A percentile compares a stretch with the other conserved stretches of the same genome.
Evolutionary conservation across 257 asterid genomes (phyloP).

Genomic region (Nicotiana benthamiana): DNA sequence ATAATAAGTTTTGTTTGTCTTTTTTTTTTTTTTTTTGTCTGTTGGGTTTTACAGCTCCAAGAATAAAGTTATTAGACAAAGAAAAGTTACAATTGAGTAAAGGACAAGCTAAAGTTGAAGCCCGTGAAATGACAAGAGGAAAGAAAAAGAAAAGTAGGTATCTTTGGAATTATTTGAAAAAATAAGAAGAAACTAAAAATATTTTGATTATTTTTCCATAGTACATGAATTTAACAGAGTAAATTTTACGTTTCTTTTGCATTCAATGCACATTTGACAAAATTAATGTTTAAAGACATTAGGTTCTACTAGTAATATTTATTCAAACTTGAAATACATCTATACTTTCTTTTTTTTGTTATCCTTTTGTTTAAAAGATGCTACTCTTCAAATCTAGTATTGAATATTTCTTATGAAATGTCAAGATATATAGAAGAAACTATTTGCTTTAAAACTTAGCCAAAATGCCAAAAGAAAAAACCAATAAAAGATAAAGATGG

Average conservation of each 20-base stretch:
- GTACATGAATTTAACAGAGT: not conserved
- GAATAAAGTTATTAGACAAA: conserved; percentile 1
- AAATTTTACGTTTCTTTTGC: not conserved
- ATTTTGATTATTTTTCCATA: not conserved
- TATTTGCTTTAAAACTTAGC: not conserved
- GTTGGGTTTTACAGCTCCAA: not conserved
- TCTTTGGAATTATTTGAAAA: not conserved
- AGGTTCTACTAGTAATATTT: not conserved
- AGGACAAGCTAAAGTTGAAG: not conserved
- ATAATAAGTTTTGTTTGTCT: not conserved
- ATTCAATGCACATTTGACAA: not conserved
- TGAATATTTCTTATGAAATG: not conserved
- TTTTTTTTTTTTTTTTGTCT: not conserved
- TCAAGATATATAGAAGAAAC: not conserved
- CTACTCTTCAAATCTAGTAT: not conserved
- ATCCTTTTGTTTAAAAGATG: not conserved
- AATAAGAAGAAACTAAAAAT: not conserved
- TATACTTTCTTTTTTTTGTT: not conserved
- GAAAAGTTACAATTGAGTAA: not conserved
- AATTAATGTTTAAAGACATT: not conserved
- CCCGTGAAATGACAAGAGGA: not conserved
- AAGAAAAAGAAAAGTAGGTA: not conserved
- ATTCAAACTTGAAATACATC: not conserved
- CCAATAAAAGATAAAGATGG: not conserved
- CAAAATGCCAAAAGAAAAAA: not conserved